A percentile compares a stretch with the other conserved stretches of the same genome.
These are phyloP conservation scores for Trypethelium eluteriae DNA, from an alignment of 495 filamentous ascomycete species.

Conservation along the genomic window DNA sequence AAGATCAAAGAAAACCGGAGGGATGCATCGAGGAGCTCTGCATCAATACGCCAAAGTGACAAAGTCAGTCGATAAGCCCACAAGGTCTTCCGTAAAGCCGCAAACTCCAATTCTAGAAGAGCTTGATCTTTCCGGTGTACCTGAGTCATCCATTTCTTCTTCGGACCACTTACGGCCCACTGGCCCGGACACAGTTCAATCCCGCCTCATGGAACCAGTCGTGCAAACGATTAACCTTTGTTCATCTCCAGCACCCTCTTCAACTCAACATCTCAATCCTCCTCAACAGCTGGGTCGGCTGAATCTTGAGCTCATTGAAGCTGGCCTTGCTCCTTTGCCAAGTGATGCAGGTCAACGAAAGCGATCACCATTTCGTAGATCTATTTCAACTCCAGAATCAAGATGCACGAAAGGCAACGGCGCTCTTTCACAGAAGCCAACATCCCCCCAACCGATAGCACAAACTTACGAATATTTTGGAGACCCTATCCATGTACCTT, in stretches of 20 bases:
- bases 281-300: background rate
- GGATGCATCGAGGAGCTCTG: conserved; percentile 1
- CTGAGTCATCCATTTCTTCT: background rate
- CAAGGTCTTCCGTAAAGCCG: background rate
- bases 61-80: background rate
- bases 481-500: background rate
- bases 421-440: background rate
- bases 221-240: background rate
- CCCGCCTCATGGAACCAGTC: background rate
- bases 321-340: background rate
- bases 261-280: background rate
- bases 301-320: background rate
- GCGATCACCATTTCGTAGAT: conserved; percentile 1
- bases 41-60: background rate
- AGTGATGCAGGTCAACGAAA: background rate
- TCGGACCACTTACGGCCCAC: background rate
- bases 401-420: background rate
- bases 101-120: background rate
- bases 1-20: conserved; percentile 3
- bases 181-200: background rate
- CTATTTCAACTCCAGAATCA: conserved; percentile 1
- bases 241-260: background rate
- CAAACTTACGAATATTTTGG: background rate
- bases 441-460: background rate
- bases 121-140: background rate